A percentile compares a stretch with the other conserved stretches of the same genome.
Conservation (phyloP, 305 asterid genomes). For the Solanum chacoense region DNA sequence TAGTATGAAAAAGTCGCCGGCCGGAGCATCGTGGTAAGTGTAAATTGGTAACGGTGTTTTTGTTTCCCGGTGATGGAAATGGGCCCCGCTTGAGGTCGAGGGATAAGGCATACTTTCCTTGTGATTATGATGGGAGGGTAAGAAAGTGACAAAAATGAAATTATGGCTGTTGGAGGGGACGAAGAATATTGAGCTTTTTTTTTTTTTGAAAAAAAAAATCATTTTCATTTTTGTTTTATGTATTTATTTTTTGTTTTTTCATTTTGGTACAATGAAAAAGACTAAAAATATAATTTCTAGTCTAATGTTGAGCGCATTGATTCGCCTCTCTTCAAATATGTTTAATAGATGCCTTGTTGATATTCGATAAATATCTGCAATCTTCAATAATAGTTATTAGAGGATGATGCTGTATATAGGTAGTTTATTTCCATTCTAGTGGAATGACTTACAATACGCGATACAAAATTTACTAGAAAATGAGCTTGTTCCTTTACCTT, state of each 20-base stretch:
- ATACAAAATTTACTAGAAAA: too few species aligned
- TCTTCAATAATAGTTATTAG: background rate
- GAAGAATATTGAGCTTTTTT: background rate
- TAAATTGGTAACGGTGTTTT: background rate
- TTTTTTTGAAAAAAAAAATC: background rate
- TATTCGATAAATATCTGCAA: background rate
- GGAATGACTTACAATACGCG: background rate
- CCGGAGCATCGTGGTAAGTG: background rate
- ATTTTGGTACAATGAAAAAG: background rate
- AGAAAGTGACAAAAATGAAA: background rate
- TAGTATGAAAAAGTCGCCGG: background rate
- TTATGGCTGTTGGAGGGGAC: background rate
- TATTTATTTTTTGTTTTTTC: background rate
- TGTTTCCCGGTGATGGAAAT: background rate
- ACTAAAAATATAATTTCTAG: background rate
- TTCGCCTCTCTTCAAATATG: too few species aligned
- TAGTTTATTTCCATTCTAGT: background rate
- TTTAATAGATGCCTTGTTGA: too few species aligned
- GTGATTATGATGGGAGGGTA: background rate
- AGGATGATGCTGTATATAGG: background rate
- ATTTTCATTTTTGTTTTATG: background rate
- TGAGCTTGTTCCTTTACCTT: background rate
- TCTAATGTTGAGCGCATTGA: too few species aligned
- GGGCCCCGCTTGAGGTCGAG: background rate
- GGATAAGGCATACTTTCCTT: background rate